A percentile compares a stretch with the other conserved stretches of the same genome.
phyloP scores from a whole-genome alignment of 2,329 filamentous ascomycete genomes.

The Purpureocillium lavendulum region DNA sequence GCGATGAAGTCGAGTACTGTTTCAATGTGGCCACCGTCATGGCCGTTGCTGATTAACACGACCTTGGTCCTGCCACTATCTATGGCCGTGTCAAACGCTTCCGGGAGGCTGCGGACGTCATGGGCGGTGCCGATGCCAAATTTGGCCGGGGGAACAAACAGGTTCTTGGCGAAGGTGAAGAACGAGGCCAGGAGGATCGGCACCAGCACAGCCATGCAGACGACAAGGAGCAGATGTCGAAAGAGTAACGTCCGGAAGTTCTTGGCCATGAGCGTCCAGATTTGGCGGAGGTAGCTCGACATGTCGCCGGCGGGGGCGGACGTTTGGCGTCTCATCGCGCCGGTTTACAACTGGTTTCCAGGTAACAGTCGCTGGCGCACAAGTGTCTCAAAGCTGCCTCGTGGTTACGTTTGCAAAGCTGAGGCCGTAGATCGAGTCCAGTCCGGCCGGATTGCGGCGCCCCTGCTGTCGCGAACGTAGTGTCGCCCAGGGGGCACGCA shows the following conservation, averaged over 20 bases:
- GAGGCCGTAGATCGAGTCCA: no score
- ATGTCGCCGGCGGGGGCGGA: conserved; percentile 26
- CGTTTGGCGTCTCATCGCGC: not conserved
- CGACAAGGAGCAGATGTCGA: conserved; percentile 43
- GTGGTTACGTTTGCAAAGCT: no score
- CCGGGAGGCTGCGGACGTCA: conserved; percentile 53
- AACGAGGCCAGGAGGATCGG: conserved; percentile 51
- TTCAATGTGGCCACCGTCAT: conserved; percentile 61
- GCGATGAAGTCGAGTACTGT: conserved; percentile 58
- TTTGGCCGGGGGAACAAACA: conserved; percentile 69
- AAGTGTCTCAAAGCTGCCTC: no score
- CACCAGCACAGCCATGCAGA: conserved; percentile 50
- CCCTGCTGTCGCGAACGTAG: no score
- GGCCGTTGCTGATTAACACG: conserved; percentile 70
- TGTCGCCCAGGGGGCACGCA: no score
- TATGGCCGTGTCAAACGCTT: conserved; percentile 51
- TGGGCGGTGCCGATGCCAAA: conserved; percentile 62
- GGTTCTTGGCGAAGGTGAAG: conserved; percentile 66
- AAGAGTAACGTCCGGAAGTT: conserved; percentile 51
- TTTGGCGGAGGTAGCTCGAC: conserved; percentile 44
- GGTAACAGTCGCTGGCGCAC: no score
- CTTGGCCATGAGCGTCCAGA: conserved; percentile 53
- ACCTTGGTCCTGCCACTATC: conserved; percentile 56
- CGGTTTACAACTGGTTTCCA: no score
- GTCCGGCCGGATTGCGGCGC: no score